Conservation (phyloP, 73 alveolate species). For the Paramecium tetraurelia region DNA sequence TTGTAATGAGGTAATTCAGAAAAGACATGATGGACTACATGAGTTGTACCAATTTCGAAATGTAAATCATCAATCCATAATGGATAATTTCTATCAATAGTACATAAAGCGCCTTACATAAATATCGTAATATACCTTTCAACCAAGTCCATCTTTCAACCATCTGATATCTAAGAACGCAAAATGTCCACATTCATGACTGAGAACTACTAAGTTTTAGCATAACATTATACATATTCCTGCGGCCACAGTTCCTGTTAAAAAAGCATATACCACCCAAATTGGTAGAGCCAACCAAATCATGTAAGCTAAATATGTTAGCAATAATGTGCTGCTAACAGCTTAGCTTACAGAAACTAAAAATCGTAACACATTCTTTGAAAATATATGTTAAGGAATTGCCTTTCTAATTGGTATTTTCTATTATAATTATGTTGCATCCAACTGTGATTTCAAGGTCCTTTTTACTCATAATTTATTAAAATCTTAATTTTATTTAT, state of each 20-base stretch:
- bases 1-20: slow-evolving; percentile 56
- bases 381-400: slow-evolving; percentile 48
- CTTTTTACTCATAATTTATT: not conserved
- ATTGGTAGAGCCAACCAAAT: slow-evolving; percentile 56
- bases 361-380: slow-evolving; percentile 45
- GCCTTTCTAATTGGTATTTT: slow-evolving; percentile 49
- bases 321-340: slow-evolving; percentile 3
- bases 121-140: not conserved
- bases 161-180: slow-evolving; percentile 37
- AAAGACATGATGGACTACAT: slow-evolving; percentile 59
- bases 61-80: slow-evolving; percentile 49
- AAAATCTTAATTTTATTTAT: slow-evolving; percentile 19
- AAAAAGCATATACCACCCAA: slow-evolving; percentile 55
- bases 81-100: slow-evolving; percentile 62
- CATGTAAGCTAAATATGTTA: slow-evolving; percentile 46
- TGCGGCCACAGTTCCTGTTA: slow-evolving; percentile 57
- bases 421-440: not conserved
- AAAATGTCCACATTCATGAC: slow-evolving; percentile 63
- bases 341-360: slow-evolving; percentile 35
- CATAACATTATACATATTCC: slow-evolving; percentile 21
- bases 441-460: slow-evolving; percentile 37
- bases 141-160: slow-evolving; percentile 63
- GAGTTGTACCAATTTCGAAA: slow-evolving; percentile 57
- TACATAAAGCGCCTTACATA: slow-evolving; percentile 52
- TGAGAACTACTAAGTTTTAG: slow-evolving; percentile 29